Base-by-base conservation (phyloP, 148 eudicot genomes). In the Rhododendron molle region DNA sequence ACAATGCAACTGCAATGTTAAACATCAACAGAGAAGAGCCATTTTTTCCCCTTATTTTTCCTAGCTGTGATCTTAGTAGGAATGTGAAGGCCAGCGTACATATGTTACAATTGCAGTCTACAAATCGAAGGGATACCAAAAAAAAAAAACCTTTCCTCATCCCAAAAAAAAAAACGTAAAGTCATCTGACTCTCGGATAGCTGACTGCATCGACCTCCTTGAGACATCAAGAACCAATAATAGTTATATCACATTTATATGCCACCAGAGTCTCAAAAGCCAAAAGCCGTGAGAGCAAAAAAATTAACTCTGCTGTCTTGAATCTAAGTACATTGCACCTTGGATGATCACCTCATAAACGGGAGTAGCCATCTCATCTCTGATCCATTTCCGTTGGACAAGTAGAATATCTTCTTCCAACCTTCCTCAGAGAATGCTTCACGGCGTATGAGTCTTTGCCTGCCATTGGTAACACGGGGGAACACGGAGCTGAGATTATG, bases 331-430 rank as follows among this genome's bases (percentile, higher is more conserved):
- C 43, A 46, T 46, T 32, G 11, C 12, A 30, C n/a, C 77, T 78
- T 16, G 14, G 9, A 18, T 43, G 21, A 81, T 95, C 93, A 94
- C 91, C 95, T 90, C 90, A 97, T 93, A 86, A 94, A 87, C 60
- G 99, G 99, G 83, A 93, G 87, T 36, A 97, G 86, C 92, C 91
- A 91, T 84, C 99, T 95, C 98, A 97, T 95, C 90, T 97, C 99
- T 81, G 95, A 47, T 84, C 99, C 99, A 84, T 95, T 97, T 78
- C 99, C 99, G 84, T 97, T 92, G 69, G 99, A 86, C 85, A 97
- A 90, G 88, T 85, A 94, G 89, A 92, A 97, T 81, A 95, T 91
- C 90, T 95, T 97, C 92, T 93, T 95, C 99, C 99, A 95, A 83
- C 90, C 92, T 81, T 94, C 98, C 56, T 97, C 99, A 3, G 99